phyloP scores from a whole-genome alignment of 805 yeast genomes.

The Sugiyamaella chiloensis region DNA sequence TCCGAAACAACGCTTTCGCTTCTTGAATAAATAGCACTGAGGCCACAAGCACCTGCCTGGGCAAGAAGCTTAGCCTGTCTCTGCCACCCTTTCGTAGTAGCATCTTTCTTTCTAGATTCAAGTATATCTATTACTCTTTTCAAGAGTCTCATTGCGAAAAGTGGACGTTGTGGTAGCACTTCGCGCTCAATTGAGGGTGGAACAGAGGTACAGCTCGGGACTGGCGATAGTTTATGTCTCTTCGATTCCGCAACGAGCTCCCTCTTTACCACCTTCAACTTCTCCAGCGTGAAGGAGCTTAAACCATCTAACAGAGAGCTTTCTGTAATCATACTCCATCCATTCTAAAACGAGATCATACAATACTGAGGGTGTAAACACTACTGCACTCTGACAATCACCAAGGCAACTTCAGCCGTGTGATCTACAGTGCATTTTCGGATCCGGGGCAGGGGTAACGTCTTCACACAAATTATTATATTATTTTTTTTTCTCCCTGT shows the following conservation, averaged over 20 bases:
- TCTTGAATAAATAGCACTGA: neutral
- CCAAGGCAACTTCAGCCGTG: slow-evolving; percentile 5
- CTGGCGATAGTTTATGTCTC: neutral
- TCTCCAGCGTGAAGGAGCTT: neutral
- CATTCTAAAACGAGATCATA: too few species aligned
- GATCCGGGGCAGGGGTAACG: too few species aligned
- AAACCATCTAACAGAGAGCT: slow-evolving; percentile 1
- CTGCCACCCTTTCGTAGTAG: neutral
- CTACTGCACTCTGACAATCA: neutral
- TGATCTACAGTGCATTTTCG: neutral
- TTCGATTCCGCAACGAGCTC: neutral
- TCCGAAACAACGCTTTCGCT: neutral
- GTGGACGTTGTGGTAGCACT: neutral
- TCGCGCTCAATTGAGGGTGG: neutral
- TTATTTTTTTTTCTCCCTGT: too few species aligned
- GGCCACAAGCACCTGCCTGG: neutral
- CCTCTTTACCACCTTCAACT: neutral
- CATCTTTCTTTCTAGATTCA: neutral
- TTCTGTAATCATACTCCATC: too few species aligned
- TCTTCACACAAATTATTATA: too few species aligned
- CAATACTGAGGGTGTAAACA: too few species aligned
- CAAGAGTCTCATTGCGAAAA: neutral
- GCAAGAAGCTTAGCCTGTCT: neutral
- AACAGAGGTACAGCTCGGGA: neutral
- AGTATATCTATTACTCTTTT: neutral